Percentiles rank a stretch among this genome's conserved stretches.
phyloP scores from a whole-genome alignment of 305 asterid species.

The Coffea humblotiana region DNA sequence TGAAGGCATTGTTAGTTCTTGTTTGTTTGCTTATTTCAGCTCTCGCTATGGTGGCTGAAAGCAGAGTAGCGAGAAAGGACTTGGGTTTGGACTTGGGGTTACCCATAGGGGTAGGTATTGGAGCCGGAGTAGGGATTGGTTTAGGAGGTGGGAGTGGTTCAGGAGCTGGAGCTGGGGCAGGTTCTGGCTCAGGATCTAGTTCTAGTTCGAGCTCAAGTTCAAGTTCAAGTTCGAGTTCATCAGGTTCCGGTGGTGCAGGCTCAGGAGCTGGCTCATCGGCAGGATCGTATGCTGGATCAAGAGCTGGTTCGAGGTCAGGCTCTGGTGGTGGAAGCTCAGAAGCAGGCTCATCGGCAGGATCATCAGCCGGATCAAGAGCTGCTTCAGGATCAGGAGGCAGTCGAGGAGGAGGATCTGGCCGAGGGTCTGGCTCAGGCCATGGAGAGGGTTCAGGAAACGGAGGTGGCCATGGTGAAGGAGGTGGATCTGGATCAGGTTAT shows the following conservation, averaged over 20 bases:
- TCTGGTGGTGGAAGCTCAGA: constrained; percentile 54
- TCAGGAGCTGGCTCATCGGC: constrained; percentile 66
- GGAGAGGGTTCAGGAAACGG: constrained; percentile 40
- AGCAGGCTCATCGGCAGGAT: constrained; percentile 61
- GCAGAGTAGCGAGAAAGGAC: constrained; percentile 35
- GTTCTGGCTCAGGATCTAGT: constrained; percentile 36
- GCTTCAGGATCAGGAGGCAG: constrained; percentile 36
- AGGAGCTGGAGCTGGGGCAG: constrained; percentile 32
- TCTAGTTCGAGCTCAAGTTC: constrained; percentile 59
- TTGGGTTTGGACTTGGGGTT: constrained; percentile 42
- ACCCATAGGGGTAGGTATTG: constrained; percentile 33
- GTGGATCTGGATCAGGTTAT: constrained; percentile 34
- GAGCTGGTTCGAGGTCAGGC: constrained; percentile 45
- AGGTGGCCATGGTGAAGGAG: constrained; percentile 42
- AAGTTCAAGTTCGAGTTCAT: constrained; percentile 35
- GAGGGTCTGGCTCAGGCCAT: constrained; percentile 24
- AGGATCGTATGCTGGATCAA: constrained; percentile 58
- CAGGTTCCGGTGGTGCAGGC: constrained; percentile 46
- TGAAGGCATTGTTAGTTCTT: constrained; percentile 31
- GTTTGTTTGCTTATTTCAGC: constrained; percentile 37
- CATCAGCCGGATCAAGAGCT: constrained; percentile 60
- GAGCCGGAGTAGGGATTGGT: constrained; percentile 46
- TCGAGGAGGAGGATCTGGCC: constrained; percentile 23
- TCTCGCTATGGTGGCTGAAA: constrained; percentile 31
- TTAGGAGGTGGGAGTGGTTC: constrained; percentile 52